These are phyloP conservation scores for Neofusicoccum sp. DNA, from an alignment of 2,329 filamentous ascomycete species.

Conservation along the genomic window DNA sequence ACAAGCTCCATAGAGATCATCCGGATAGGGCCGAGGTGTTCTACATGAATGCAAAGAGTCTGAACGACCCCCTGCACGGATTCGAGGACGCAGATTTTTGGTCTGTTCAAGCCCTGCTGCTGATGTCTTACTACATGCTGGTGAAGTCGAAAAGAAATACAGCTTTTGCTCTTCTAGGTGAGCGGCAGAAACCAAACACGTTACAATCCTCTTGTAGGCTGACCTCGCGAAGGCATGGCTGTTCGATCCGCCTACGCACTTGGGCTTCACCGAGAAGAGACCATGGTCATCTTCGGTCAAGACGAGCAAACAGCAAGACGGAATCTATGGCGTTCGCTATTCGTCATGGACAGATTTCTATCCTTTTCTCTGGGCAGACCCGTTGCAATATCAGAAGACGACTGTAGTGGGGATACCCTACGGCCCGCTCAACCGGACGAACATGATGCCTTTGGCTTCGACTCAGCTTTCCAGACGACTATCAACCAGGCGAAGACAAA, in stretches of 20 bases:
- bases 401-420: constrained; percentile 58
- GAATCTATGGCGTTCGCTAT: constrained; percentile 67
- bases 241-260: constrained; percentile 64
- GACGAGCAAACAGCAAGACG: constrained; percentile 53
- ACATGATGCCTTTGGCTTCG: constrained; percentile 31
- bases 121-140: constrained; percentile 68
- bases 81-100: constrained; percentile 67
- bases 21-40: constrained; percentile 63
- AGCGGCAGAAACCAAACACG: constrained; percentile 20
- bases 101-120: constrained; percentile 64
- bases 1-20: constrained; percentile 52
- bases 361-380: constrained; percentile 66
- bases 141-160: constrained; percentile 64
- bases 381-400: constrained; percentile 62
- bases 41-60: constrained; percentile 60
- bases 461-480: constrained; percentile 29
- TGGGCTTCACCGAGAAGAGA: constrained; percentile 64
- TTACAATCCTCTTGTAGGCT: not conserved
- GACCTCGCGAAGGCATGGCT: constrained; percentile 56
- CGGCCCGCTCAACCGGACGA: constrained; percentile 28
- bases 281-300: constrained; percentile 55
- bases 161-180: constrained; percentile 64
- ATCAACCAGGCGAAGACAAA: constrained; percentile 38
- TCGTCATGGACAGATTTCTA: constrained; percentile 66
- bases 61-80: constrained; percentile 52